phyloP scores from a whole-genome alignment of 164 flowering plant species.

The Stephania japonica region DNA sequence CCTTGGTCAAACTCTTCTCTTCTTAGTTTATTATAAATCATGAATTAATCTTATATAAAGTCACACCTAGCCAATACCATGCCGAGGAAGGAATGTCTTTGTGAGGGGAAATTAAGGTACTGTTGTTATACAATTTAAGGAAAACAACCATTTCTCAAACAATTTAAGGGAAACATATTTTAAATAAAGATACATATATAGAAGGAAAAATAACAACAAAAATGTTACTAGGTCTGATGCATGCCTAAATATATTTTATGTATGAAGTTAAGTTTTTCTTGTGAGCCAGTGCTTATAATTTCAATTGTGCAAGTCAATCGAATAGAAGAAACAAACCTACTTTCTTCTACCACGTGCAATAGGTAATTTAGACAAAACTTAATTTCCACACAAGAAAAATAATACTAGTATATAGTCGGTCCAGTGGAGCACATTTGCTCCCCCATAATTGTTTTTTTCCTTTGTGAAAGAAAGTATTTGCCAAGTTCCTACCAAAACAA shows the following conservation, averaged over 20 bases:
- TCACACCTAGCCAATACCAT: neutral
- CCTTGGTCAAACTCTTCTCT: conserved; percentile 11
- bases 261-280: too few species aligned
- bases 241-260: too few species aligned
- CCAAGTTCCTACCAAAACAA: too few species aligned
- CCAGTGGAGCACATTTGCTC: neutral
- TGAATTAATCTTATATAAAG: neutral
- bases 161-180: too few species aligned
- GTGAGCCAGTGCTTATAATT: too few species aligned
- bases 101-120: neutral
- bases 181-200: too few species aligned
- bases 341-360: neutral
- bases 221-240: too few species aligned
- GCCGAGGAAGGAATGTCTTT: neutral
- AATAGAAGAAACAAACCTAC: neutral
- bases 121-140: too few species aligned
- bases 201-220: too few species aligned
- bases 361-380: neutral
- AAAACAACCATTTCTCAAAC: too few species aligned
- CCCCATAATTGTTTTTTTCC: too few species aligned
- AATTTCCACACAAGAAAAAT: neutral
- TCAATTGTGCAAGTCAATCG: neutral
- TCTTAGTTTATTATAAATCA: neutral
- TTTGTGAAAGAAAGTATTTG: too few species aligned
- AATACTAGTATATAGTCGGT: neutral